Percentiles rank a stretch among this genome's conserved stretches.
These are phyloP conservation scores for Cynanchum wilfordii DNA, from an alignment of 257 asterid genomes.

Conservation along the genomic window DNA sequence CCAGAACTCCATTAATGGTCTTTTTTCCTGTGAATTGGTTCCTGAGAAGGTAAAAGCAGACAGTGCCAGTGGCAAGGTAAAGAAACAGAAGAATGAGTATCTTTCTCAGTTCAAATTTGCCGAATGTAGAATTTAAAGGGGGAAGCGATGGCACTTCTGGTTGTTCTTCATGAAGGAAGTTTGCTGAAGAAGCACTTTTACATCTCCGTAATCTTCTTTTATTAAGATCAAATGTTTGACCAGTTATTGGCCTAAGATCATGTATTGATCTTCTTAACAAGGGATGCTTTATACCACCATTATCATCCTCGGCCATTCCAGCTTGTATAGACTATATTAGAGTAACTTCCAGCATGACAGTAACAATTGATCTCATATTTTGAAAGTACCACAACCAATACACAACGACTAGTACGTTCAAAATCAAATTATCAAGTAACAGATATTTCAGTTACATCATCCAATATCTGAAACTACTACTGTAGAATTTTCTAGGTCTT, in stretches of 20 bases:
- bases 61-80: conserved; percentile 53
- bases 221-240: conserved; percentile 17
- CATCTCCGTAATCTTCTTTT: conserved; percentile 58
- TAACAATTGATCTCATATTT: too few relatives aligned
- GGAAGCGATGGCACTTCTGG: conserved; percentile 12
- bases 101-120: conserved; percentile 43
- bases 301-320: neutral
- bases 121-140: conserved; percentile 29
- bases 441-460: too few relatives aligned
- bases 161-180: conserved; percentile 29
- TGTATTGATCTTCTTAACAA: neutral
- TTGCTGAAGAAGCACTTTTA: conserved; percentile 63
- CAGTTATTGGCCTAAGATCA: neutral
- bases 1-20: conserved; percentile 49
- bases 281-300: neutral
- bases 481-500: too few relatives aligned
- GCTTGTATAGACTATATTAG: too few relatives aligned
- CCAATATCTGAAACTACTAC: too few relatives aligned
- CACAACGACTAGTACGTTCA: too few relatives aligned
- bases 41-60: conserved; percentile 60
- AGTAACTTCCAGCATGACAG: too few relatives aligned
- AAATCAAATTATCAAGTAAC: too few relatives aligned
- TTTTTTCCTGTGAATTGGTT: conserved; percentile 57
- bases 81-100: conserved; percentile 40
- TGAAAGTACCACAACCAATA: too few relatives aligned